Evolutionary conservation across 495 filamentous ascomycete species (phyloP), one percentile per base, ranked within the genome.

Genomic region (Achaetomiella virescens): DNA sequence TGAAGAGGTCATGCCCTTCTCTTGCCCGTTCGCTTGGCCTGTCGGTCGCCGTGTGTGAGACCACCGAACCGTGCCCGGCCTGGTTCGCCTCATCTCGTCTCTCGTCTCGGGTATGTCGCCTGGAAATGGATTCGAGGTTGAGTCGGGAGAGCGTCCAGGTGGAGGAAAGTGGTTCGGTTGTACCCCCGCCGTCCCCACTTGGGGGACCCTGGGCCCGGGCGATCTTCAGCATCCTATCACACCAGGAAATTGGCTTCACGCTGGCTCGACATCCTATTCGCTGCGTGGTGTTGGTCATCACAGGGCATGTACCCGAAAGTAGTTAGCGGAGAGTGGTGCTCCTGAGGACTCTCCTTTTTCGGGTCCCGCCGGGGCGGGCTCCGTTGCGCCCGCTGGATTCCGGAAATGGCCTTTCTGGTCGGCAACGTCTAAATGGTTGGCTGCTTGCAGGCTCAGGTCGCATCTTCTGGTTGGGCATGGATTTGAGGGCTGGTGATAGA

Each of bases 141-240:
- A 25, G 12, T 25, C n/a, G 42, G 33, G 27, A 38, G 41, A 33
- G 36, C 31, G 17, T 17, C n/a, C 2, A 43, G n/a, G 33, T 22
- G 36, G 10, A 41, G 24, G 17, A 42, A 22, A 38, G 37, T 36
- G 22, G 35, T n/a, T 6, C 38, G 43, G 48, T 44, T 29, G 31
- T 15, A 22, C 27, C 29, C 43, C 50, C 35, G 25, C 38, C 45
- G 25, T 45, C 29, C n/a, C 47, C 54, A 49, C 54, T 29, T 24
- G 3, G 12, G 43, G 29, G 20, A 37, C 9, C 29, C 27, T 11
- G 29, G 50, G 29, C 29, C 47, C 48, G 56, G 51, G 52, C 56
- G 64, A 69, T 69, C 64, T 51, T 55, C 66, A 55, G 31, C 59
- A 52, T 54, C 55, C 58, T 55, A 69, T 69, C 64, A 69, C 64